These are phyloP conservation scores for Colletotrichum tofieldiae DNA, from an alignment of 2,329 filamentous ascomycete species.

Conservation along the genomic window DNA sequence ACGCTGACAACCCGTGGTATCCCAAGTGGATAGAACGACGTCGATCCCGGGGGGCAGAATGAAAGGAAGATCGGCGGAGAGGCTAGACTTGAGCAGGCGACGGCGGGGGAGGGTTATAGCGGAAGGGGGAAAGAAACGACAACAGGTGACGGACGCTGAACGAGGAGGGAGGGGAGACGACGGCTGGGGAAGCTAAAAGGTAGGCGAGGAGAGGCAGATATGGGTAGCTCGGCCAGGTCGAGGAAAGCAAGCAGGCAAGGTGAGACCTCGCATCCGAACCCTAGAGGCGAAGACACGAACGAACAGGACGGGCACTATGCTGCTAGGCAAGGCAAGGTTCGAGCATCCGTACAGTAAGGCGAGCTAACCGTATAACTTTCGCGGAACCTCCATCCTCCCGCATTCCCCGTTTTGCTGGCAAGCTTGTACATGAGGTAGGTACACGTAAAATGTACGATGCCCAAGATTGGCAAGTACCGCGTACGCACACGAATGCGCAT, in stretches of 20 bases:
- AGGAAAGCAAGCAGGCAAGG: background rate
- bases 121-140: background rate
- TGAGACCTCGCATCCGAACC: background rate
- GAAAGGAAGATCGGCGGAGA: background rate
- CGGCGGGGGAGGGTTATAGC: background rate
- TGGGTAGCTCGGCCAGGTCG: background rate
- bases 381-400: background rate
- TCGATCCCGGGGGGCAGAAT: slow-evolving; percentile 4
- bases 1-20: background rate
- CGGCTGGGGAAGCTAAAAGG: slow-evolving; percentile 26
- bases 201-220: background rate
- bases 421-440: background rate
- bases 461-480: background rate
- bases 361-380: background rate
- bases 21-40: background rate
- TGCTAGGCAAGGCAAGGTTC: background rate
- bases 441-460: background rate
- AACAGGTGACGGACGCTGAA: background rate
- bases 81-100: background rate
- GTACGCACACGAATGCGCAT: background rate
- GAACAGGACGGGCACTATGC: background rate
- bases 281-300: background rate
- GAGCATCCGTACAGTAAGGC: background rate
- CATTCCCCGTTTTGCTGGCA: background rate
- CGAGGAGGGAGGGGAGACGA: background rate